Base-by-base conservation (phyloP, 805 yeast species). In the Vanderwaltozyma tropicalis region DNA sequence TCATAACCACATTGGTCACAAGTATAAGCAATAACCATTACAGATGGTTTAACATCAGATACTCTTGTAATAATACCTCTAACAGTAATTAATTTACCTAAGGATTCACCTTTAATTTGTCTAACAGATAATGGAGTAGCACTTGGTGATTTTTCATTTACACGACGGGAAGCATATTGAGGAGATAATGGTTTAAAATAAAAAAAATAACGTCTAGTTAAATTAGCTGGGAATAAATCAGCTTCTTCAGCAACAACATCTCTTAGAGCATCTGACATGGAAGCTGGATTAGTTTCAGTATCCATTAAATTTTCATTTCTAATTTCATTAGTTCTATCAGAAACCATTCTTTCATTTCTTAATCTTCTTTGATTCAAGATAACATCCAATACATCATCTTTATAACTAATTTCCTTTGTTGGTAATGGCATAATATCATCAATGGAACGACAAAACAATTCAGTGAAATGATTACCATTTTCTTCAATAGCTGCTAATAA, bases 1-100 rank as follows among this genome's bases (percentile, higher is more conserved):
- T 92, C 99, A 62, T 74, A 81, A 34, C 98, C 99, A 69, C 99
- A 92, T 51, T 82, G 82, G 58, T 92, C 98, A 65, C 99, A 92
- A 6, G 97, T 85, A 58, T 89, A 94, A 1, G 98, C 97, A 50
- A 81, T 86, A 38, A 92, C 96, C 42, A 74, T 67, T 7, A 92
- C 84, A 5, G 85, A 69, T 4, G 99, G 99, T 60, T 88, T 89
- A 31, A 92, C 98, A 59, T 92, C 99, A 2, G 95, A 80, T 5
- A 88, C 95, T 47, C 98, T 71, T 8, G 97, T 92, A 35, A 89
- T 86, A 47, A 92, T 88, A 40, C 98, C 99, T 45, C 95, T 69
- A 4, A 88, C 82, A 0, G 96, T 88, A 51, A 92, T 82, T 44
- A 84, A 72, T 50, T 81, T 78, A 34, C 99, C 99, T 36, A 92